These are phyloP conservation scores for Pleurotus cornucopiae DNA, from an alignment of 768 basidiomycete genomes.

Conservation along the genomic window DNA sequence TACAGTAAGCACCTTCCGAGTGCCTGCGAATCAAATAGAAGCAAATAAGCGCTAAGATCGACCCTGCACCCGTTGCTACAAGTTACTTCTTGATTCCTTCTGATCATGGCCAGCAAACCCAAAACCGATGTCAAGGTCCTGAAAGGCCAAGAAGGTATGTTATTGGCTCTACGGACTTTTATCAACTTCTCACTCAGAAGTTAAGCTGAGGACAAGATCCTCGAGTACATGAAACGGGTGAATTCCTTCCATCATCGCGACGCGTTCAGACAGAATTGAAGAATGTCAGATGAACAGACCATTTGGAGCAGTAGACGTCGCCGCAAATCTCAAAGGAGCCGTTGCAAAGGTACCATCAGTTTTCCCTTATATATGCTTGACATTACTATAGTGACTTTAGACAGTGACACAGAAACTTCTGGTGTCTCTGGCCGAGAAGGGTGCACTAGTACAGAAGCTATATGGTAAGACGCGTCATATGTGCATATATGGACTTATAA, in stretches of 20 bases:
- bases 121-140: slow-evolving; percentile 57
- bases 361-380: background rate
- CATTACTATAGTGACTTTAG: background rate
- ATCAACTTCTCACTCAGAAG: background rate
- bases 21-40: background rate
- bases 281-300: slow-evolving; percentile 81
- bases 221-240: slow-evolving; percentile 78
- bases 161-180: background rate
- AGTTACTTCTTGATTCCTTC: slow-evolving; percentile 7
- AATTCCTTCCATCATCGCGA: slow-evolving; percentile 1
- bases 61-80: background rate
- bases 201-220: slow-evolving; percentile 68
- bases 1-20: slow-evolving; percentile 1
- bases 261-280: slow-evolving; percentile 6
- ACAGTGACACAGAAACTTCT: slow-evolving; percentile 82
- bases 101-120: slow-evolving; percentile 42
- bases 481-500: slow-evolving; percentile 12
- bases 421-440: slow-evolving; percentile 77
- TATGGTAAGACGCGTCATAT: slow-evolving; percentile 52
- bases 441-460: slow-evolving; percentile 73
- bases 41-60: background rate
- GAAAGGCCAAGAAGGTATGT: slow-evolving; percentile 70
- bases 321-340: slow-evolving; percentile 86
- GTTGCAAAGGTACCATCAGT: slow-evolving; percentile 53
- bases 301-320: slow-evolving; percentile 87